Evolutionary conservation across 2,329 filamentous ascomycete species (phyloP).

Genomic region (Dothidotthia symphoricarpi): DNA sequence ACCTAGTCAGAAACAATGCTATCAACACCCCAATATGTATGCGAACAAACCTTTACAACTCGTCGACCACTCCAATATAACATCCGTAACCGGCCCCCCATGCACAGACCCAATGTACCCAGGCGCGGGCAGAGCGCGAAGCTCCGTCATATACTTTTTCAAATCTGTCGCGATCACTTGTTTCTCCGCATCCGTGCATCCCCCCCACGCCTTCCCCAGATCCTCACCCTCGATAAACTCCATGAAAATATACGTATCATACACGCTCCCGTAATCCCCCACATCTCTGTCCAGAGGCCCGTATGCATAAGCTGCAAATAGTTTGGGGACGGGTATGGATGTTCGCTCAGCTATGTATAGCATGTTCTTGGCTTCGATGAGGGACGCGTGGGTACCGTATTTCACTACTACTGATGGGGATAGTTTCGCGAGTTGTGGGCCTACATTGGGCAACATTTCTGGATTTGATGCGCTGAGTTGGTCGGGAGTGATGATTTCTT

Average conservation of each 20-base stretch:
- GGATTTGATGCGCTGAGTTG: constrained; percentile 13
- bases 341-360: constrained; percentile 16
- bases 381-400: constrained; percentile 17
- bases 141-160: constrained; percentile 16
- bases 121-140: constrained; percentile 14
- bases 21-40: constrained; percentile 3
- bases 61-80: constrained; percentile 24
- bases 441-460: constrained; percentile 3
- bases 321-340: constrained; percentile 18
- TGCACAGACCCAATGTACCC: constrained; percentile 19
- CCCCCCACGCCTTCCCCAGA: constrained; percentile 13
- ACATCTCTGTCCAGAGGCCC: constrained; percentile 14
- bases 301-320: constrained; percentile 19
- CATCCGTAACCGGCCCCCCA: constrained; percentile 18
- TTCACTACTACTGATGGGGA: constrained; percentile 14
- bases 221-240: constrained; percentile 18
- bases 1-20: constrained; percentile 13
- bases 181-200: constrained; percentile 15
- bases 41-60: constrained; percentile 11
- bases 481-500: constrained; percentile 17
- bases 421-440: constrained; percentile 11
- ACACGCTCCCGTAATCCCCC: constrained; percentile 10
- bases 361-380: constrained; percentile 20
- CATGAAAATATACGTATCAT: constrained; percentile 20
- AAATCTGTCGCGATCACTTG: constrained; percentile 14